A percentile compares a stretch with the other conserved stretches of the same genome.
Conservation (phyloP, 768 basidiomycete species). For the Mycena filopes region DNA sequence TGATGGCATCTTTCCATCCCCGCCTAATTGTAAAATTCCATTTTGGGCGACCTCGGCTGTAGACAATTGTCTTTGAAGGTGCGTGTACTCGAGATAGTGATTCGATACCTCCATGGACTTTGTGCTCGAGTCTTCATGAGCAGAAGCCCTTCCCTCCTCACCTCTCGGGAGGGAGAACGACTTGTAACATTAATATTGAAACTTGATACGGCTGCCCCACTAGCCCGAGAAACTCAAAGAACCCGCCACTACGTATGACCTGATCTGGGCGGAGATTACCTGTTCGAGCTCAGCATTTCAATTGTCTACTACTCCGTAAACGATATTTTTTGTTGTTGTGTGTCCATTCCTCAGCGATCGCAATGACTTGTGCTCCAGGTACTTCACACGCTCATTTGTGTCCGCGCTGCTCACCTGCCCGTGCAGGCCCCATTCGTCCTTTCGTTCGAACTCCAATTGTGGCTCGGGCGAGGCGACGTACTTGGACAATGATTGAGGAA, state of each 20-base stretch:
- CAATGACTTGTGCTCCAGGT: not conserved
- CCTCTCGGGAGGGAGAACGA: no score
- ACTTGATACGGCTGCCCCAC: no score
- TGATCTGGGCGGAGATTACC: not conserved
- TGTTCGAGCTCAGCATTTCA: not conserved
- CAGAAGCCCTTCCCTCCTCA: no score
- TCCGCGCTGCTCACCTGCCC: not conserved
- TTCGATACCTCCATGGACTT: not conserved
- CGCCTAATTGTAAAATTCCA: conserved; percentile 17
- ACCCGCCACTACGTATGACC: not conserved
- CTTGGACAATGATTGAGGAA: no score
- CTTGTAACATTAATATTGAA: no score
- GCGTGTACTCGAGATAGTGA: not conserved
- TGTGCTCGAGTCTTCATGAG: no score
- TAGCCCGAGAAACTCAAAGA: no score
- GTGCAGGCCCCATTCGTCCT: no score
- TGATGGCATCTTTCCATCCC: conserved; percentile 14
- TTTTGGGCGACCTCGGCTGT: not conserved
- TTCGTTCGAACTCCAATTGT: no score
- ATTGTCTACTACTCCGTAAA: not conserved
- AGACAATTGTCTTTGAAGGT: not conserved
- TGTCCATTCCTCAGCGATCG: not conserved
- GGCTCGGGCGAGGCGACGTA: no score
- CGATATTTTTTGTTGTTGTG: not conserved
- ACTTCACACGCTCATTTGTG: not conserved